Conservation (phyloP, 768 basidiomycete genomes). For the Dentipellis fragilis region DNA sequence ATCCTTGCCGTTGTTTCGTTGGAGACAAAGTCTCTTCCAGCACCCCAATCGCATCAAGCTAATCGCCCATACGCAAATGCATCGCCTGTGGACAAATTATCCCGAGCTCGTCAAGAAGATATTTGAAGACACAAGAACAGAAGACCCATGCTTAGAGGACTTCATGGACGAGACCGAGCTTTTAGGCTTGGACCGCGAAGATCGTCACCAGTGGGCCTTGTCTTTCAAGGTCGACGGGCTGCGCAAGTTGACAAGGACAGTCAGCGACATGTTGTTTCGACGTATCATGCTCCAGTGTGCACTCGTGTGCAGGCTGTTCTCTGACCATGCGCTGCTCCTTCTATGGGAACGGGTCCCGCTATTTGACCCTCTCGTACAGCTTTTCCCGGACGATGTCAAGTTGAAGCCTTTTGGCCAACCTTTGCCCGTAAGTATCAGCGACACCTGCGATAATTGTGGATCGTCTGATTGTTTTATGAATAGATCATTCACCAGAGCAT, state of each 20-base stretch:
- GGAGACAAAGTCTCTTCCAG: no score
- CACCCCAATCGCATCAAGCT: no score
- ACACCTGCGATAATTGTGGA: no score
- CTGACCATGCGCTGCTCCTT: not conserved
- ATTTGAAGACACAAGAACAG: not conserved
- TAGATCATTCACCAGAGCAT: not conserved
- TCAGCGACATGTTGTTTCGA: not conserved
- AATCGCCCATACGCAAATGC: not conserved
- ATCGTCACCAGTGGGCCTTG: no score
- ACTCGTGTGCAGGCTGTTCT: not conserved
- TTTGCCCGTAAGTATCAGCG: not conserved
- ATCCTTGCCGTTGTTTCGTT: no score
- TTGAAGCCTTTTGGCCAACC: slow-evolving; percentile 29
- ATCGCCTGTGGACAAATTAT: not conserved
- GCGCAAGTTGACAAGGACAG: not conserved
- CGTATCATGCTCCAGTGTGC: not conserved
- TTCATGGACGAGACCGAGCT: not conserved
- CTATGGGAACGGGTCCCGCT: slow-evolving; percentile 59
- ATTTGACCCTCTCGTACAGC: slow-evolving; percentile 75
- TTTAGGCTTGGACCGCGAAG: not conserved
- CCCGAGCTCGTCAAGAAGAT: not conserved
- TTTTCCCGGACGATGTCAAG: slow-evolving; percentile 71
- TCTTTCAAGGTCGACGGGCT: not conserved
- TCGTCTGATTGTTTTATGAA: not conserved
- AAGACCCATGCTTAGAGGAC: not conserved